A percentile compares a stretch with the other conserved stretches of the same genome.
These are phyloP conservation scores for Candida tibetensis DNA, from an alignment of 805 yeast genomes.

Conservation along the genomic window DNA sequence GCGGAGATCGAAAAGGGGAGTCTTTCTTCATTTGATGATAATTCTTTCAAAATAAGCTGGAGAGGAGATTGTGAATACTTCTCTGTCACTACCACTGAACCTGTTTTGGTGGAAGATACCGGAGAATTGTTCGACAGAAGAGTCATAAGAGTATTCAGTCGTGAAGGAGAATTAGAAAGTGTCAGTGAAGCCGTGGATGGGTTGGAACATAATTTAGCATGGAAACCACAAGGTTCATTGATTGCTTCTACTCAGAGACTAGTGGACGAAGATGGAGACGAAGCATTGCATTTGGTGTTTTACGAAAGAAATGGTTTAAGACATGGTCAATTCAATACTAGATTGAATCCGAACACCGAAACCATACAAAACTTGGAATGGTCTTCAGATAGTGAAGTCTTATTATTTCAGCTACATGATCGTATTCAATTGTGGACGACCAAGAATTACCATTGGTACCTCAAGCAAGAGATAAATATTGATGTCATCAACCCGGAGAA, in stretches of 20 bases:
- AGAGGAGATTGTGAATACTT: slow-evolving; percentile 92
- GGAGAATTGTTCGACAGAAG: slow-evolving; percentile 51
- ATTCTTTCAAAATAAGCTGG: slow-evolving; percentile 67
- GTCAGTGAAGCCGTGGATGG: slow-evolving; percentile 90
- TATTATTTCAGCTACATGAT: slow-evolving; percentile 63
- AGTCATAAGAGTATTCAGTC: slow-evolving; percentile 74
- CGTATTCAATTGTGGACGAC: slow-evolving; percentile 85
- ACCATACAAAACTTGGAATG: slow-evolving; percentile 58
- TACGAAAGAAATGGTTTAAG: slow-evolving; percentile 92
- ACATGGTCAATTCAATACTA: slow-evolving; percentile 77
- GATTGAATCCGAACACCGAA: slow-evolving; percentile 50
- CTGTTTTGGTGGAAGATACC: slow-evolving; percentile 40
- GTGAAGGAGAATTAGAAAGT: slow-evolving; percentile 75
- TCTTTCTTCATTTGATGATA: slow-evolving; percentile 53
- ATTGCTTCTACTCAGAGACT: slow-evolving; percentile 80
- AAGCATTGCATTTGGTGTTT: slow-evolving; percentile 58
- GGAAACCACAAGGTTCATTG: slow-evolving; percentile 90
- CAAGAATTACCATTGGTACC: slow-evolving; percentile 93
- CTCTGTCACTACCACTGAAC: slow-evolving; percentile 63
- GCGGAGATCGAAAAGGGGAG: slow-evolving; percentile 68
- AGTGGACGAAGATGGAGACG: slow-evolving; percentile 49
- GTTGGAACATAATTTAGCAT: slow-evolving; percentile 67
- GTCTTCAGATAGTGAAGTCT: slow-evolving; percentile 77
- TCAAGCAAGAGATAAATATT: slow-evolving; percentile 69
- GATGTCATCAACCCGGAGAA: slow-evolving; percentile 17